phyloP scores from a whole-genome alignment of 768 basidiomycete species.

The Nevesoporus exiguus region DNA sequence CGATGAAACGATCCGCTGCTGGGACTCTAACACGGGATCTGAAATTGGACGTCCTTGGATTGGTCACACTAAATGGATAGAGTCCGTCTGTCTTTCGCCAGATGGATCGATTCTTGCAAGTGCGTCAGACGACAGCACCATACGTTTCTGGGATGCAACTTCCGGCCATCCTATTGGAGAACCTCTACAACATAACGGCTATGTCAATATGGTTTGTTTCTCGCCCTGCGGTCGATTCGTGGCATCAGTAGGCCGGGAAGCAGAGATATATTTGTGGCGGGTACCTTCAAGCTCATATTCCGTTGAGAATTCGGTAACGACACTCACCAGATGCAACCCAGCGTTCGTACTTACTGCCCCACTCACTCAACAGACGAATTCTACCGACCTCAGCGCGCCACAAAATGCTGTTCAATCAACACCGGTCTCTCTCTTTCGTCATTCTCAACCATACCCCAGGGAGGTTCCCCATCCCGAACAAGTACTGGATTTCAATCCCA shows the following conservation, averaged over 20 bases:
- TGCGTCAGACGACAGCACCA: not conserved
- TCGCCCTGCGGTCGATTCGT: conserved; percentile 8
- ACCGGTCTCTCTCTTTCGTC: too few species aligned
- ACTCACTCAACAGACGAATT: not conserved
- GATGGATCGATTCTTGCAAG: conserved; percentile 9
- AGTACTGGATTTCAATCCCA: too few species aligned
- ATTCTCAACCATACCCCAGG: too few species aligned
- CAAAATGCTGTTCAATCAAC: not conserved
- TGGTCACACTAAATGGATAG: conserved; percentile 7
- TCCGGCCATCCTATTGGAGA: not conserved
- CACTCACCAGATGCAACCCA: not conserved
- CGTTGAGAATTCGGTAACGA: not conserved
- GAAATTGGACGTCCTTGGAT: conserved; percentile 5
- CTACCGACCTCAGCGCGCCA: not conserved
- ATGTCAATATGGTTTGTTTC: not conserved
- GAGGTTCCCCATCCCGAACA: too few species aligned
- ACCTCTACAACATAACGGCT: not conserved
- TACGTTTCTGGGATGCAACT: conserved; percentile 8
- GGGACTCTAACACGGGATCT: conserved; percentile 4
- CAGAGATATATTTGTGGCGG: conserved; percentile 1
- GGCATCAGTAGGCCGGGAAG: not conserved
- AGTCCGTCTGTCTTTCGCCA: not conserved
- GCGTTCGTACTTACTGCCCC: not conserved
- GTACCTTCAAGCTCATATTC: not conserved
- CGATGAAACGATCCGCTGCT: conserved; percentile 4